A percentile compares a stretch with the other conserved stretches of the same genome.
Conservation (phyloP, 2,329 filamentous ascomycete genomes). For the Acrodontium crateriforme region DNA sequence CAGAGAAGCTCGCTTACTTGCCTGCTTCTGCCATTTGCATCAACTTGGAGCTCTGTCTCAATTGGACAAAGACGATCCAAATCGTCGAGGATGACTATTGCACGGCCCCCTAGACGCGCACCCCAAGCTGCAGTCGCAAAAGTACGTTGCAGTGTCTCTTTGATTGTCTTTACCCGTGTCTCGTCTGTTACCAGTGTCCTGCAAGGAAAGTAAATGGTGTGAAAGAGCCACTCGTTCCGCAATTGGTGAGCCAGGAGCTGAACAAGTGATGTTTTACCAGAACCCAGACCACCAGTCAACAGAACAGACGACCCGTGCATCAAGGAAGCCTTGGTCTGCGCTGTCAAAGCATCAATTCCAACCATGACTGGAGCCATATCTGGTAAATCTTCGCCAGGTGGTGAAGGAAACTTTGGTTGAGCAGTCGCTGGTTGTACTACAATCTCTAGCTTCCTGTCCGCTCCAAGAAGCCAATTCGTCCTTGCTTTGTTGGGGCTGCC, state of each 20-base stretch:
- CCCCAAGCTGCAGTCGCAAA: slow-evolving; percentile 91
- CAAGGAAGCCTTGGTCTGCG: slow-evolving; percentile 60
- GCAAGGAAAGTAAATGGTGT: slow-evolving; percentile 76
- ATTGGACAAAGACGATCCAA: slow-evolving; percentile 83
- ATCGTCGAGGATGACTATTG: slow-evolving; percentile 81
- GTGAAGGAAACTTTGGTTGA: slow-evolving; percentile 41
- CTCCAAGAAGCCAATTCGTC: slow-evolving; percentile 59
- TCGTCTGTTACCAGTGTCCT: slow-evolving; percentile 82
- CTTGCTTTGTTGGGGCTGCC: slow-evolving; percentile 33
- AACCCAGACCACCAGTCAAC: slow-evolving; percentile 74
- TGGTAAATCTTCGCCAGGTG: slow-evolving; percentile 43
- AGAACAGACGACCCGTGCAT: slow-evolving; percentile 79
- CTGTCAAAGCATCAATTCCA: slow-evolving; percentile 66
- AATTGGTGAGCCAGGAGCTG: slow-evolving; percentile 63
- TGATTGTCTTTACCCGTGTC: slow-evolving; percentile 75
- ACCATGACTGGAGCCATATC: slow-evolving; percentile 50
- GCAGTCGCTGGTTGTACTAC: slow-evolving; percentile 65
- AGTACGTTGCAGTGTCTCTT: slow-evolving; percentile 68
- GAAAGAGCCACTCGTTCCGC: slow-evolving; percentile 59
- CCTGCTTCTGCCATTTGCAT: slow-evolving; percentile 82
- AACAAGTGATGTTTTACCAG: slow-evolving; percentile 75
- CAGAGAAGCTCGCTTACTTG: slow-evolving; percentile 85
- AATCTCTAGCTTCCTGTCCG: slow-evolving; percentile 58
- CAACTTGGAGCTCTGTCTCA: slow-evolving; percentile 88
- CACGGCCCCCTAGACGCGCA: slow-evolving; percentile 67